Conservation (phyloP, 1,284 basidiomycete species). For the Exsudoporus floridanus region DNA sequence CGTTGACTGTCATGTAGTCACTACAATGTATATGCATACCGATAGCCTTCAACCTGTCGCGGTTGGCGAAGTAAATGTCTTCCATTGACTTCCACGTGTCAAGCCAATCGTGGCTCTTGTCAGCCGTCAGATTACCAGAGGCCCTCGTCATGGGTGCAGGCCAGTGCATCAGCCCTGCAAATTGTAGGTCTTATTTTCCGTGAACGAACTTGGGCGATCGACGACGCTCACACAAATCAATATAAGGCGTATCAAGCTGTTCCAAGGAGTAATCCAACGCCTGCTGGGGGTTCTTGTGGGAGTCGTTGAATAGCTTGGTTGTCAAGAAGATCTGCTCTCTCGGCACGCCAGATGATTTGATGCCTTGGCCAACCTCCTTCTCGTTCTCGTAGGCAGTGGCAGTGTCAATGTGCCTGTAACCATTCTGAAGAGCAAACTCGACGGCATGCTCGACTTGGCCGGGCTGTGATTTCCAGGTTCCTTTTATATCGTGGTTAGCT, state of each 20-base stretch:
- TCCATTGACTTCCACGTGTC: conserved; percentile 6
- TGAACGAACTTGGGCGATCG: no score
- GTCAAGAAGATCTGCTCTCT: conserved; percentile 56
- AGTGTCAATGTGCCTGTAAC: conserved; percentile 71
- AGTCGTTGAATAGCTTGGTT: conserved; percentile 58
- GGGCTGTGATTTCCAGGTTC: conserved; percentile 75
- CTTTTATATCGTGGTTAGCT: conserved; percentile 17
- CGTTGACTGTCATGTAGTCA: not conserved
- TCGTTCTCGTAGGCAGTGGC: conserved; percentile 53
- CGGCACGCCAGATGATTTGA: conserved; percentile 65
- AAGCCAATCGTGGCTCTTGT: conserved; percentile 3
- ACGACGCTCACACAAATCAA: conserved; percentile 1
- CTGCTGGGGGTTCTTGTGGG: not conserved
- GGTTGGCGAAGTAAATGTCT: not conserved
- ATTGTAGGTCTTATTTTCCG: not conserved
- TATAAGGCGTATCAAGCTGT: not conserved
- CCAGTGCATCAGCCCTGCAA: conserved; percentile 1
- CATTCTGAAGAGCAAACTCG: conserved; percentile 65
- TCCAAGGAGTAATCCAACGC: conserved; percentile 1
- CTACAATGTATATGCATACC: conserved; percentile 33
- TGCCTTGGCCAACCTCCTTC: conserved; percentile 67
- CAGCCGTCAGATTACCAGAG: not conserved
- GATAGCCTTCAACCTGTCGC: conserved; percentile 64
- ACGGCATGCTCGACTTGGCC: conserved; percentile 68
- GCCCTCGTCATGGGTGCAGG: not conserved